phyloP scores from a whole-genome alignment of 805 yeast genomes.

The Ogataea neopini region DNA sequence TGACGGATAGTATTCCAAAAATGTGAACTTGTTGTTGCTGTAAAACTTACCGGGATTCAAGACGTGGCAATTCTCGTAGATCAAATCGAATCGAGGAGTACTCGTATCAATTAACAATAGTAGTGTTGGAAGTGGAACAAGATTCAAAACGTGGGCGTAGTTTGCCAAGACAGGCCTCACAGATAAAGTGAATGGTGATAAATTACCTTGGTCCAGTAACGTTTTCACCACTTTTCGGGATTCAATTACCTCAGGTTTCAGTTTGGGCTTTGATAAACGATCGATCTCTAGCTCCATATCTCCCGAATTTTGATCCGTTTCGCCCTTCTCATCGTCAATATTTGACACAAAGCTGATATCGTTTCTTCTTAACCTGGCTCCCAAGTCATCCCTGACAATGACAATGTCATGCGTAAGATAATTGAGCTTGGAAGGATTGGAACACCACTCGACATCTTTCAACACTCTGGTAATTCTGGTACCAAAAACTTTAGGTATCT shows the following conservation, averaged over 20 bases:
- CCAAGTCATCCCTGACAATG: slow-evolving; percentile 69
- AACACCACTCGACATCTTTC: slow-evolving; percentile 52
- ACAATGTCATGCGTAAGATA: slow-evolving; percentile 86
- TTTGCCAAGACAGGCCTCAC: slow-evolving; percentile 69
- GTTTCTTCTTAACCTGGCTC: slow-evolving; percentile 69
- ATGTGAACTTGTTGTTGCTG: slow-evolving; percentile 52
- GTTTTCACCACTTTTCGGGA: slow-evolving; percentile 77
- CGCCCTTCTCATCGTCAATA: slow-evolving; percentile 15
- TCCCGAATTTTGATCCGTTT: slow-evolving; percentile 24
- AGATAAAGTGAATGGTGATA: slow-evolving; percentile 73
- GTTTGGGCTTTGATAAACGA: slow-evolving; percentile 33
- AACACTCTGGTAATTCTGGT: slow-evolving; percentile 62
- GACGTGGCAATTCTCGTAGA: slow-evolving; percentile 81
- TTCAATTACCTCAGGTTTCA: slow-evolving; percentile 50
- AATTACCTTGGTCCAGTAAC: slow-evolving; percentile 79
- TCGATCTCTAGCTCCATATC: slow-evolving; percentile 31
- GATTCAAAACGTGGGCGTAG: slow-evolving; percentile 63
- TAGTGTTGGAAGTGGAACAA: slow-evolving; percentile 78
- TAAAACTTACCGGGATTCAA: slow-evolving; percentile 66
- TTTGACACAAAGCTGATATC: slow-evolving; percentile 54
- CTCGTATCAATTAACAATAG: slow-evolving; percentile 68
- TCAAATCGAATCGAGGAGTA: slow-evolving; percentile 69
- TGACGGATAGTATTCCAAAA: slow-evolving; percentile 72
- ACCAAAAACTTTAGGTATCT: slow-evolving; percentile 72
- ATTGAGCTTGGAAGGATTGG: slow-evolving; percentile 78